phyloP scores from a whole-genome alignment of 495 filamentous ascomycete species.

The Astrothelium macrocarpum region DNA sequence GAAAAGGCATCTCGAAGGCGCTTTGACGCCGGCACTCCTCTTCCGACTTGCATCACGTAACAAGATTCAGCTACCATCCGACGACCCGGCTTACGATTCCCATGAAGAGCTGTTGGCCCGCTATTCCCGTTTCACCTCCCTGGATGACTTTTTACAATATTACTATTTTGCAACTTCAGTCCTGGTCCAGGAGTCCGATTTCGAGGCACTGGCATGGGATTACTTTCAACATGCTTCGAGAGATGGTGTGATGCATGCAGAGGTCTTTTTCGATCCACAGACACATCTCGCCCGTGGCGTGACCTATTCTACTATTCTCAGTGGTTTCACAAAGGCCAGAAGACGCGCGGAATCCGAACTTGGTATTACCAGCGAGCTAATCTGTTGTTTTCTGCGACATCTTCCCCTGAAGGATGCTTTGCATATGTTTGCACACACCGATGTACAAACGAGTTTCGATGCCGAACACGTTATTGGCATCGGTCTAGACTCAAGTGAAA shows the following conservation, averaged over 20 bases:
- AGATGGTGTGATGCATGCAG: slow-evolving; percentile 61
- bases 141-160: slow-evolving; percentile 70
- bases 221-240: slow-evolving; percentile 57
- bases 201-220: slow-evolving; percentile 62
- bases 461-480: slow-evolving; percentile 49
- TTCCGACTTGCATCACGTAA: slow-evolving; percentile 59
- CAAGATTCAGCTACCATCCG: slow-evolving; percentile 46
- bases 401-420: slow-evolving; percentile 47
- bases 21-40: slow-evolving; percentile 55
- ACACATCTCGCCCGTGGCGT: slow-evolving; percentile 58
- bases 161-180: slow-evolving; percentile 71
- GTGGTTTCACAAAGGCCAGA: slow-evolving; percentile 50
- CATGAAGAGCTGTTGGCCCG: slow-evolving; percentile 46
- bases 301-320: slow-evolving; percentile 48
- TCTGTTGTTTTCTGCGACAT: slow-evolving; percentile 62
- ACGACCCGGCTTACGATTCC: slow-evolving; percentile 52
- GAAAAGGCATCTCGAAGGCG: slow-evolving; percentile 54
- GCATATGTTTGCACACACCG: slow-evolving; percentile 40
- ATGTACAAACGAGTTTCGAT: slow-evolving; percentile 42
- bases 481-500: slow-evolving; percentile 58
- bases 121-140: slow-evolving; percentile 54
- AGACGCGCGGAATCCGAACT: slow-evolving; percentile 52
- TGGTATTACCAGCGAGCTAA: slow-evolving; percentile 51
- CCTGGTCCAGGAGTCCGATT: slow-evolving; percentile 50
- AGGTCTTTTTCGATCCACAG: slow-evolving; percentile 76